Evolutionary conservation across 805 yeast species (phyloP).

Genomic region (Dipodascopsis uninucleata): DNA sequence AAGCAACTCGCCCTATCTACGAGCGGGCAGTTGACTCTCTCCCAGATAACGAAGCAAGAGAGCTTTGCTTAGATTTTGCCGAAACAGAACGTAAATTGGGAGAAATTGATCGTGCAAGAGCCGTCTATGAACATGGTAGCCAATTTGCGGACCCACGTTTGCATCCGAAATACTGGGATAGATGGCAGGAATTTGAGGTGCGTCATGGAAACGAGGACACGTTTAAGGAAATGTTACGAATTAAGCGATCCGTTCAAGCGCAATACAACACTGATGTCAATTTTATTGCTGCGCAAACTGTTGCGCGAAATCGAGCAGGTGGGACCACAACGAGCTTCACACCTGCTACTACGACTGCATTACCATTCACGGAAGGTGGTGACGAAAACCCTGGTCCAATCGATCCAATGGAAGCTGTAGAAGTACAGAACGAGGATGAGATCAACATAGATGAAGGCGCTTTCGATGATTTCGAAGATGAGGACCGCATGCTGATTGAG

Average conservation of each 20-base stretch:
- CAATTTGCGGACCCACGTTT: constrained; percentile 40
- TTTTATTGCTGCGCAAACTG: constrained; percentile 30
- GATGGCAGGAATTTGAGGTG: constrained; percentile 74
- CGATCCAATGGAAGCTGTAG: too few species aligned
- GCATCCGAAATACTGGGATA: constrained; percentile 49
- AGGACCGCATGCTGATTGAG: too few species aligned
- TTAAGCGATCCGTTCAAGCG: constrained; percentile 47
- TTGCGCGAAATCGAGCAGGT: constrained; percentile 8
- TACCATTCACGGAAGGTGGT: too few species aligned
- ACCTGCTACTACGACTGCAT: constrained; percentile 1
- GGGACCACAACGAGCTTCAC: not conserved
- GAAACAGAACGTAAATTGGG: constrained; percentile 50
- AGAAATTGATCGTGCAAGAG: constrained; percentile 61
- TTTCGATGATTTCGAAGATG: too few species aligned
- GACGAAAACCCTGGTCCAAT: too few species aligned
- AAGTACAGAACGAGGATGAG: too few species aligned
- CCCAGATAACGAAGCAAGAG: constrained; percentile 43
- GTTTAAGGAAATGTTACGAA: constrained; percentile 68
- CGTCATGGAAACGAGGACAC: constrained; percentile 65
- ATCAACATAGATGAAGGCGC: too few species aligned
- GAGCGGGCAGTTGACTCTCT: constrained; percentile 50
- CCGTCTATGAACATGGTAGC: constrained; percentile 54
- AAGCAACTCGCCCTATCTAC: constrained; percentile 47
- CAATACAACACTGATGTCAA: constrained; percentile 32
- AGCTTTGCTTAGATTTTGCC: constrained; percentile 53